phyloP scores from a whole-genome alignment of 371 early-diverging fungal species.

The Apophysomyces trapeziformis region DNA sequence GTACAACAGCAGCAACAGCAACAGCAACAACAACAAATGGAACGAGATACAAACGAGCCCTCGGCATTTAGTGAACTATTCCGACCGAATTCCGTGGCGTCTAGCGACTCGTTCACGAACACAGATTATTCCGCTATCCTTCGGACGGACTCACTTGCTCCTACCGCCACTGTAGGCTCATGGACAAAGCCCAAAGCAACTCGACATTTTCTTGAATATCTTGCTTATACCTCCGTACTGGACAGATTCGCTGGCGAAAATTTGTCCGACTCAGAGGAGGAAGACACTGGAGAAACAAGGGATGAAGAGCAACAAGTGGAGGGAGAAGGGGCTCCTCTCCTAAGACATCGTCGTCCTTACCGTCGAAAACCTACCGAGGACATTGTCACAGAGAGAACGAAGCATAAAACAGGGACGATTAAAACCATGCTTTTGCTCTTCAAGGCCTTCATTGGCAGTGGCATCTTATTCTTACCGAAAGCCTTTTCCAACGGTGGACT shows the following conservation, averaged over 20 bases:
- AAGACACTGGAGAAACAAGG: constrained; percentile 51
- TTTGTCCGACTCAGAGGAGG: constrained; percentile 61
- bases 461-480: constrained; percentile 80
- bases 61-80: constrained; percentile 41
- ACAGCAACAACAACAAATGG: constrained; percentile 21
- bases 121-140: constrained; percentile 24
- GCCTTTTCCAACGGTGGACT: constrained; percentile 85
- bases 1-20: constrained; percentile 51
- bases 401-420: constrained; percentile 43
- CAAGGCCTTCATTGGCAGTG: constrained; percentile 82
- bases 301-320: constrained; percentile 27
- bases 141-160: constrained; percentile 20
- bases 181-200: constrained; percentile 23
- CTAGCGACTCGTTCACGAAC: constrained; percentile 20
- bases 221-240: constrained; percentile 62
- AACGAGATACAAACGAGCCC: background rate
- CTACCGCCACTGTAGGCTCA: constrained; percentile 20
- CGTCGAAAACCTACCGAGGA: constrained; percentile 12
- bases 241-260: constrained; percentile 81
- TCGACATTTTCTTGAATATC: constrained; percentile 71
- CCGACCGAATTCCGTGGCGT: constrained; percentile 35
- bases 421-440: constrained; percentile 69
- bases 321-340: constrained; percentile 33
- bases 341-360: constrained; percentile 27
- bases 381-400: constrained; percentile 12